Conservation (phyloP, 225 moss, liverwort and hornwort species). For the Straminergon stramineum region DNA sequence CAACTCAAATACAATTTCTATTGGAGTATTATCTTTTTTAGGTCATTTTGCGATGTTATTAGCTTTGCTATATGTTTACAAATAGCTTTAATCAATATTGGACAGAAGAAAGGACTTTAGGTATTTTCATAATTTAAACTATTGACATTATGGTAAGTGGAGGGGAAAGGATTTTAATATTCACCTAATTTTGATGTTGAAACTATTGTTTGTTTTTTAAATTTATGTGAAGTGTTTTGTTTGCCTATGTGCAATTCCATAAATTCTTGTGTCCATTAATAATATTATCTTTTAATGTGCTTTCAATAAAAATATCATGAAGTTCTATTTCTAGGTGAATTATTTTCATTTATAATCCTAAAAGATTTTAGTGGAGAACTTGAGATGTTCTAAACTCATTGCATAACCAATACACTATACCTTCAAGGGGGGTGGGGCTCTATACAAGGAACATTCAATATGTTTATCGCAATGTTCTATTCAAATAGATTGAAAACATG, state of each 20-base stretch:
- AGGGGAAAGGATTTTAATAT: neutral
- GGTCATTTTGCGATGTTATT: neutral
- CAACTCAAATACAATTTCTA: neutral
- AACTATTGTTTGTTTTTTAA: fast-evolving
- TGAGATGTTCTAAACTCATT: neutral
- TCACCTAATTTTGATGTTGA: neutral
- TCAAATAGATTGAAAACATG: neutral
- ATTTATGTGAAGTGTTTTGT: neutral
- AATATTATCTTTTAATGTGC: neutral
- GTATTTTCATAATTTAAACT: neutral
- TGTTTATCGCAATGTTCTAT: neutral
- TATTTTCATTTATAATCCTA: neutral
- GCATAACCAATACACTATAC: neutral
- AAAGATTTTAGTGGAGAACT: neutral
- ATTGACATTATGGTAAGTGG: neutral
- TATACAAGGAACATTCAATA: neutral
- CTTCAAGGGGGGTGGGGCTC: fast-evolving
- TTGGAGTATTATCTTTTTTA: neutral
- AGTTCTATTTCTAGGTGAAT: neutral
- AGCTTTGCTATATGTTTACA: neutral
- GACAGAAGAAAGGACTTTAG: fast-evolving
- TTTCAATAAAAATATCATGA: too few species aligned
- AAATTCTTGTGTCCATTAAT: too few species aligned
- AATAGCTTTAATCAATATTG: neutral
- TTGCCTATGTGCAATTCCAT: neutral